Percentiles rank a stretch among this genome's conserved stretches.
Conservation (phyloP, 2,329 filamentous ascomycete species). For the Rugonectria rugulosa region DNA sequence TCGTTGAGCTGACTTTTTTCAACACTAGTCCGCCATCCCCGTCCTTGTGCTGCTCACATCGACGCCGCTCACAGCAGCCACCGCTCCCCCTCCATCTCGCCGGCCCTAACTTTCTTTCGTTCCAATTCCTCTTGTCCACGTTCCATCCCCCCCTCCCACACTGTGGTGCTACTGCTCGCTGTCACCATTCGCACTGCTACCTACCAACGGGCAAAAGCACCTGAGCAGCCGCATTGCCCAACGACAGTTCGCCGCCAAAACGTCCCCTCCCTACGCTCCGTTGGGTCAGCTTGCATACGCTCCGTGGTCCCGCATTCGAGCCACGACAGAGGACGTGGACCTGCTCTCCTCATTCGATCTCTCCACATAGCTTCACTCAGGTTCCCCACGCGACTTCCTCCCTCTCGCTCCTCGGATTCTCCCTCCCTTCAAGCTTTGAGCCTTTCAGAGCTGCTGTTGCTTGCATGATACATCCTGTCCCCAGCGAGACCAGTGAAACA, state of each 20-base stretch:
- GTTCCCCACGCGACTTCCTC: slow-evolving; percentile 47
- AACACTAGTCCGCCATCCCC: slow-evolving; percentile 6
- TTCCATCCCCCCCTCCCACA: slow-evolving; percentile 37
- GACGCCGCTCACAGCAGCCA: slow-evolving; percentile 1
- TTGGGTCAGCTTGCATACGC: slow-evolving; percentile 49
- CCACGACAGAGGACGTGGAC: slow-evolving; percentile 48
- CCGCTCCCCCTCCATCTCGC: slow-evolving; percentile 16
- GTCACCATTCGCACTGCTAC: slow-evolving; percentile 39
- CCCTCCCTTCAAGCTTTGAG: slow-evolving; percentile 40
- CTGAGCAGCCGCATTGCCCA: slow-evolving; percentile 40
- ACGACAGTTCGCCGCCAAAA: slow-evolving; percentile 38
- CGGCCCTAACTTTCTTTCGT: slow-evolving; percentile 26
- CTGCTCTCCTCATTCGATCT: slow-evolving; percentile 45
- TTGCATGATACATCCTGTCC: slow-evolving; percentile 44
- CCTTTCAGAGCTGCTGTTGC: slow-evolving; percentile 42
- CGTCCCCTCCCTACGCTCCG: slow-evolving; percentile 41
- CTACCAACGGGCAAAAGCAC: slow-evolving; percentile 31
- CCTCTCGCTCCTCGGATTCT: slow-evolving; percentile 43
- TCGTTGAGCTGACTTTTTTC: slow-evolving; percentile 28
- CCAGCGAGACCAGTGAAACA: slow-evolving; percentile 46
- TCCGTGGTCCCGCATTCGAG: slow-evolving; percentile 49
- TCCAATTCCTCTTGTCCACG: slow-evolving; percentile 29
- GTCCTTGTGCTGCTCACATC: slow-evolving; percentile 4
- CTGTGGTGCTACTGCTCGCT: slow-evolving; percentile 33
- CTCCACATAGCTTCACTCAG: slow-evolving; percentile 42